Evolutionary conservation across 2,329 filamentous ascomycete genomes (phyloP), one percentile per base, ranked within the genome.

Genomic region (Aspergillus sp.): DNA sequence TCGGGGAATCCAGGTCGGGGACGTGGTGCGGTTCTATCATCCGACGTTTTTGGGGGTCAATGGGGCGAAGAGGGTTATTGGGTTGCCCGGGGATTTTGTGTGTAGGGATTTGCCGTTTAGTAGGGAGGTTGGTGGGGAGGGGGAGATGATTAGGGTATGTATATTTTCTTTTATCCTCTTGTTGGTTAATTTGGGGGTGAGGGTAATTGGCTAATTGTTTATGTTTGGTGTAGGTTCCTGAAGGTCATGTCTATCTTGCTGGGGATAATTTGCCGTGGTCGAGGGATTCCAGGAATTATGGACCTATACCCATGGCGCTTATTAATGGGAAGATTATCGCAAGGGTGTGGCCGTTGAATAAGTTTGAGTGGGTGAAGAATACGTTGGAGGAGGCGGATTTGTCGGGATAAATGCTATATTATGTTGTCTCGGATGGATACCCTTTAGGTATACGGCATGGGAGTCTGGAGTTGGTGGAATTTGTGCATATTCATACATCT

Each of bases 261-360:
- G 95, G 95, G 2, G 95, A 99, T 76, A 98, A 98, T 75, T 72
- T 96, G 62, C 83, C 86, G 3, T 89, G 86, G 70, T 97, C 92
- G 23, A 82, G 91, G 65, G 95, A 99, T 79, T 97, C 92, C 47
- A 87, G 95, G 63, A 82, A 88, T 42, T 96, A 90, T 78, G 95
- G 95, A 0, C 92, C 95, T 0, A 74, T 99, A 27, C 95, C 95
- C 0, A 79, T 99, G 71, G 94, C 86, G 1, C 79, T 99, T 64
- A 85, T 99, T 48, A 88, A 84, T 68, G 92, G 92, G 50, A 98
- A 96, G 74, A 88, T 95, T 2, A 78, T 94, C 41, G 89, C 84
- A 60, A 68, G 73, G 52, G 69, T 75, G 25, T 77, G 73, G 73
- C 75, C 73, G 23, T 68, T 67, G 27, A 72, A 70, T 13, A 71